Evolutionary conservation across 2,329 filamentous ascomycete species (phyloP).

Genomic region (Dactylonectria estremocensis): DNA sequence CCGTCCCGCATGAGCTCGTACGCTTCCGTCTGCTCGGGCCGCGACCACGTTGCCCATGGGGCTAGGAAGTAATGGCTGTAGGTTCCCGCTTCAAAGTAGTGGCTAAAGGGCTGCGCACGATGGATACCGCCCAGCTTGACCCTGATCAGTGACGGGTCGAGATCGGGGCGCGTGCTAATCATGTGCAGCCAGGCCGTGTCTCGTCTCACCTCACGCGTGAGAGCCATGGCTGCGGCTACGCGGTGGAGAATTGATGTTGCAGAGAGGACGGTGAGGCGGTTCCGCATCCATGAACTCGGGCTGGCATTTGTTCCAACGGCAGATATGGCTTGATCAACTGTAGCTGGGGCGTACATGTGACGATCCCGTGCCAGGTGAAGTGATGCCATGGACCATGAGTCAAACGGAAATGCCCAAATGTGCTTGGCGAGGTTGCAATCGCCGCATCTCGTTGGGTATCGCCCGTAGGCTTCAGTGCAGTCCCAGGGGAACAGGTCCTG

Average conservation of each 20-base stretch:
- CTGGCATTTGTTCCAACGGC: conserved; percentile 33
- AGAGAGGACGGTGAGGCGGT: conserved; percentile 54
- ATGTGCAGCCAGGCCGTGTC: conserved; percentile 54
- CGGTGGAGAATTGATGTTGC: conserved; percentile 51
- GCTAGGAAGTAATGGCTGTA: not conserved
- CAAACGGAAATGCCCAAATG: conserved; percentile 61
- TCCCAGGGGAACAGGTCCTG: conserved; percentile 64
- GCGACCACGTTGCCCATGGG: conserved; percentile 23
- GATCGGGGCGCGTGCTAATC: conserved; percentile 8
- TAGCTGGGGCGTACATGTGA: conserved; percentile 51
- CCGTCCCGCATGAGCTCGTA: conserved; percentile 43
- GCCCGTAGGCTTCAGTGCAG: conserved; percentile 60
- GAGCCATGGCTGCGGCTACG: conserved; percentile 56
- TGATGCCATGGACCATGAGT: conserved; percentile 59
- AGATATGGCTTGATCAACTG: conserved; percentile 31
- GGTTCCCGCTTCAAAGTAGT: conserved; percentile 51
- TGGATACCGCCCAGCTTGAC: conserved; percentile 60
- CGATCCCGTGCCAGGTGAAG: conserved; percentile 55
- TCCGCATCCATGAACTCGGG: conserved; percentile 52
- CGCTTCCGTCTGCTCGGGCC: conserved; percentile 34
- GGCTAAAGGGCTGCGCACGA: conserved; percentile 59
- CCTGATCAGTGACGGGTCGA: conserved; percentile 46
- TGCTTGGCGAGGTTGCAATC: conserved; percentile 61
- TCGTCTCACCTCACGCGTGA: conserved; percentile 44
- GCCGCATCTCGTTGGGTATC: conserved; percentile 55